Conservation (phyloP, 768 basidiomycete species). For the Tulasnella sp. region DNA sequence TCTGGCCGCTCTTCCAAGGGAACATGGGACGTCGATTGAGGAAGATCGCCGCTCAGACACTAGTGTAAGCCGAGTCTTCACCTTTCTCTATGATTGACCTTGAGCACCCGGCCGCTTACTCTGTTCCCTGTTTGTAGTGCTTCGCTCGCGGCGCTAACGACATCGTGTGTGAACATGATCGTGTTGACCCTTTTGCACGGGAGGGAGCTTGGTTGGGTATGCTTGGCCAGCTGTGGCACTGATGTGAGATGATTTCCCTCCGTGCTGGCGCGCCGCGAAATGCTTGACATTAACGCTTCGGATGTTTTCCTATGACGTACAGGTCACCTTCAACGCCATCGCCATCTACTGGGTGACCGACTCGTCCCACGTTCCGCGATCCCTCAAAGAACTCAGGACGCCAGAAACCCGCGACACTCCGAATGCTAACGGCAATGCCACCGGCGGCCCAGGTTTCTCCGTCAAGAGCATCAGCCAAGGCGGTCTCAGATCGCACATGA, state of each 20-base stretch:
- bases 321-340: conserved; percentile 18
- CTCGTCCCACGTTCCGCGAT: neutral
- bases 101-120: too few relatives aligned
- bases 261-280: too few relatives aligned
- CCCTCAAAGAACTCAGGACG: too few relatives aligned
- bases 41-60: conserved; percentile 9
- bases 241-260: neutral
- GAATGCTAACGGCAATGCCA: too few relatives aligned
- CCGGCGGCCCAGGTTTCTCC: too few relatives aligned
- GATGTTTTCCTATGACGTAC: neutral
- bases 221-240: conserved; percentile 17
- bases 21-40: conserved; percentile 6
- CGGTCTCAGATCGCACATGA: too few relatives aligned
- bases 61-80: conserved; percentile 15
- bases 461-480: too few relatives aligned
- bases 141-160: conserved; percentile 19
- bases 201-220: conserved; percentile 22
- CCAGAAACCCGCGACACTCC: too few relatives aligned
- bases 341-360: conserved; percentile 16
- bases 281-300: neutral
- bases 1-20: conserved; percentile 13
- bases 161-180: conserved; percentile 21
- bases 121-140: too few relatives aligned
- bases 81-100: too few relatives aligned
- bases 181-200: conserved; percentile 22